Base-by-base conservation (phyloP, 441 rosid species). In the Omphalea diandra region DNA sequence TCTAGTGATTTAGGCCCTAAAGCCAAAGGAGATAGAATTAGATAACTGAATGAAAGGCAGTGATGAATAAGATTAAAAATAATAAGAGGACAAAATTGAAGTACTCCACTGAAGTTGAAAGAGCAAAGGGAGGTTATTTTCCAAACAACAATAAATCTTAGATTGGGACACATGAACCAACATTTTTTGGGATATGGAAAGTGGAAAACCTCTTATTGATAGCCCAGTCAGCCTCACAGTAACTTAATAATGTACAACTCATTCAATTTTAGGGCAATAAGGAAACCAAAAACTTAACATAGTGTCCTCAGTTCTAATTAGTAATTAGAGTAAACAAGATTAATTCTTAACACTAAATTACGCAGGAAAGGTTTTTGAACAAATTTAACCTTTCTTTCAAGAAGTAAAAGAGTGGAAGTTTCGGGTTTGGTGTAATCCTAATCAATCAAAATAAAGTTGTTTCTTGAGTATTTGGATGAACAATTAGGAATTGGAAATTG, bases 111-210 rank as follows among this genome's bases (percentile, higher is more conserved):
- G 52, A 67, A 41, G 63, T 55, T 56, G 77, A 57, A 56, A 58
- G 18, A 58, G 38, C 14, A n/a, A n/a, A n/a, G n/a, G 5, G n/a
- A 6, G 14, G 14, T 64, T 56, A 41, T 18, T 22, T 41, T 64
- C 29, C 47, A 36, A 35, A 18, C 29, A 62, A 22, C 20, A n/a
- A 49, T 63, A 56, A 62, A 55, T 47, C 49, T 14, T 26, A 58
- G 68, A 65, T 41, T 43, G 44, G 36, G 75, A 71, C 55, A 65
- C 49, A 63, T n/a, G 3, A 57, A 26, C 63, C 32, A 67, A 62
- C 69, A 5, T 5, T 33, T 32, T 49, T 35, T 18, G 49, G 15
- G 54, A 40, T 15, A n/a, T 31, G 5, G 26, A 49, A 15, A 31
- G 52, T 35, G 63, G 20, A 17, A 44, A 5, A 4, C 11, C 15